Conservation (phyloP, 1,284 basidiomycete genomes). For the Rhodotorula mucilaginosa region DNA sequence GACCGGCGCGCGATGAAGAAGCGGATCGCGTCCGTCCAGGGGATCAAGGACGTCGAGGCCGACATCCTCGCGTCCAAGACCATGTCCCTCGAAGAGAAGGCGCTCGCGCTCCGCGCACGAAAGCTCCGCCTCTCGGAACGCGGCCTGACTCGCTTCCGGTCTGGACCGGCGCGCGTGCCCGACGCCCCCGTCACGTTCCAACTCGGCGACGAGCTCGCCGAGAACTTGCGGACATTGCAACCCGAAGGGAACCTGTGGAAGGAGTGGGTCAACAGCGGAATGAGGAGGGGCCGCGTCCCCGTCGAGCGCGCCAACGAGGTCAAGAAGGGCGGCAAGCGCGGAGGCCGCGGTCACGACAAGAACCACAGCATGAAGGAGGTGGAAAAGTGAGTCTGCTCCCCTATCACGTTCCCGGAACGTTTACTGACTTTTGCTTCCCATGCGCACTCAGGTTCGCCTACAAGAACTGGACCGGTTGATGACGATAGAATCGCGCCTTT, state of each 20-base stretch:
- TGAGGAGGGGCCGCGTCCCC: slow-evolving; percentile 42
- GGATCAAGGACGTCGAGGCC: slow-evolving; percentile 58
- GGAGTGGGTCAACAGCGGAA: slow-evolving; percentile 42
- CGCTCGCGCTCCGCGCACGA: slow-evolving; percentile 49
- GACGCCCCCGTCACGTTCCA: slow-evolving; percentile 75
- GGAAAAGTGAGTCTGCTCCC: slow-evolving; percentile 27
- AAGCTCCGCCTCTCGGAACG: slow-evolving; percentile 54
- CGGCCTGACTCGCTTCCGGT: slow-evolving; percentile 61
- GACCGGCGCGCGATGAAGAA: slow-evolving; percentile 57
- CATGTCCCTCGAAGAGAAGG: slow-evolving; percentile 52
- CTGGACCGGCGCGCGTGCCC: slow-evolving; percentile 71
- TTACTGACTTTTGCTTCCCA: neutral
- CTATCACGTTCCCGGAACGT: neutral
- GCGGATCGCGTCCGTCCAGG: slow-evolving; percentile 59
- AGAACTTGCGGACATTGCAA: slow-evolving; percentile 79
- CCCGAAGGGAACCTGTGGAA: slow-evolving; percentile 45
- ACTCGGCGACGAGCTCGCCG: slow-evolving; percentile 84
- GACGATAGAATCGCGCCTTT: neutral
- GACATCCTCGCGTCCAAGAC: slow-evolving; percentile 53
- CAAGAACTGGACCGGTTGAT: slow-evolving; percentile 13
- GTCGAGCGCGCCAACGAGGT: slow-evolving; percentile 41
- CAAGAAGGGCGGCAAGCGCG: slow-evolving; percentile 40
- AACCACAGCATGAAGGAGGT: slow-evolving; percentile 26
- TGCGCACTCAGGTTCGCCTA: slow-evolving; percentile 10
- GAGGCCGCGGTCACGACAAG: slow-evolving; percentile 40